Conservation (phyloP, 176 grass and related monocot genomes). For the Elaeis guineensis region DNA sequence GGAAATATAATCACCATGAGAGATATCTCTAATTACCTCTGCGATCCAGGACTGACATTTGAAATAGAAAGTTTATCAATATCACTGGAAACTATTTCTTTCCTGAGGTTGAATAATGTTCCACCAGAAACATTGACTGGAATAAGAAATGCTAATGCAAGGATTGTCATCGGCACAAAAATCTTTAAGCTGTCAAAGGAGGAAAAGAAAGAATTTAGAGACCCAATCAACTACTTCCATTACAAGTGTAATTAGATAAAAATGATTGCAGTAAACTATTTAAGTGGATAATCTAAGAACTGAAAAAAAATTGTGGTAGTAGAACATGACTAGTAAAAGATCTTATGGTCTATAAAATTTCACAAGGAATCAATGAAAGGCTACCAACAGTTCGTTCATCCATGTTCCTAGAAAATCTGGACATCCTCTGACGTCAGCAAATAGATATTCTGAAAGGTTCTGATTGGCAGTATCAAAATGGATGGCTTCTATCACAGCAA, state of each 20-base stretch:
- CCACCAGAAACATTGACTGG: slow-evolving; percentile 88
- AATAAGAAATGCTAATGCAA: slow-evolving; percentile 74
- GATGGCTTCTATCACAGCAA: too few species aligned
- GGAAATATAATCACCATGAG: background rate
- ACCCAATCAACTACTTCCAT: slow-evolving; percentile 7
- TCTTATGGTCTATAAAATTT: too few species aligned
- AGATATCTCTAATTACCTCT: slow-evolving; percentile 41
- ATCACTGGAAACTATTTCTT: slow-evolving; percentile 66
- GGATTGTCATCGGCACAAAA: slow-evolving; percentile 59
- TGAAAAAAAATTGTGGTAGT: too few species aligned
- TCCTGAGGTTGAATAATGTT: slow-evolving; percentile 56
- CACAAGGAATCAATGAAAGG: too few species aligned
- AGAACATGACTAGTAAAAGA: too few species aligned
- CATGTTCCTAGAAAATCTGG: too few species aligned
- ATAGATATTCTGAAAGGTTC: too few species aligned
- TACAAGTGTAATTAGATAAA: background rate
- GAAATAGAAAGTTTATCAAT: slow-evolving; percentile 98
- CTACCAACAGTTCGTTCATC: too few species aligned
- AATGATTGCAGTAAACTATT: too few species aligned
- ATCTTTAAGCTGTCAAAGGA: slow-evolving; percentile 73
- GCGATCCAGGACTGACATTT: slow-evolving; percentile 81
- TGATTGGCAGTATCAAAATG: too few species aligned
- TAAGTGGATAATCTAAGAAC: too few species aligned
- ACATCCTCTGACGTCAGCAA: too few species aligned
- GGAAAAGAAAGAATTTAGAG: background rate